Percentiles rank a stretch among this genome's conserved stretches.
phyloP scores from a whole-genome alignment of 2,329 filamentous ascomycete species.

The Pestalotiopsis sp. region DNA sequence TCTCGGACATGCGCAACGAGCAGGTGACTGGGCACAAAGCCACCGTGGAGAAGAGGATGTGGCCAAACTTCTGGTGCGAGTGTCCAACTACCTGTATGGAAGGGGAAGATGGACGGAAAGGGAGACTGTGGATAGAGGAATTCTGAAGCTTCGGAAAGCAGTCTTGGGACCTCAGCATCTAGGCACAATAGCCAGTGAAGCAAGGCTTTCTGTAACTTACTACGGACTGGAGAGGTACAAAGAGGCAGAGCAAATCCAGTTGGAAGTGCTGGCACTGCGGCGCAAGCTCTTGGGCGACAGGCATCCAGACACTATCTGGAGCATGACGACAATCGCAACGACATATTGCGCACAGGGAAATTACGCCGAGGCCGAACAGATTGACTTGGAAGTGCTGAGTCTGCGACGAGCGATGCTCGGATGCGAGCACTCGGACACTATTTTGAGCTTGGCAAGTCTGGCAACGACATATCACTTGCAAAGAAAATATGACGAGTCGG shows the following conservation, averaged over 20 bases:
- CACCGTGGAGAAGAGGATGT: constrained; percentile 18
- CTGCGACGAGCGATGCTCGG: not conserved
- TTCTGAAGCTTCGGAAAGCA: constrained; percentile 17
- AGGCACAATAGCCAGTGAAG: too few species aligned
- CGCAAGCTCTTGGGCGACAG: too few species aligned
- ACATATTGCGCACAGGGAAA: not conserved
- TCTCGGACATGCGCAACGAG: constrained; percentile 29
- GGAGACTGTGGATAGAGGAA: constrained; percentile 22
- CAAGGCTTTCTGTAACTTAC: too few species aligned
- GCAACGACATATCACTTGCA: not conserved
- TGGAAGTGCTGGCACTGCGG: too few species aligned
- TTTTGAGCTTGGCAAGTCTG: not conserved
- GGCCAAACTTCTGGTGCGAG: constrained; percentile 16
- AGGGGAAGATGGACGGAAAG: constrained; percentile 28
- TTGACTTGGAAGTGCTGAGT: not conserved
- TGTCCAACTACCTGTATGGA: constrained; percentile 24
- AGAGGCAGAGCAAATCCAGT: too few species aligned
- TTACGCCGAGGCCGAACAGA: not conserved
- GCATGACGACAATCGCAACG: not conserved
- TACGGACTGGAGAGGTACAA: too few species aligned
- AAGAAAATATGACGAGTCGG: not conserved
- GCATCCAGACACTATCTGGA: not conserved
- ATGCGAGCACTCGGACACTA: not conserved
- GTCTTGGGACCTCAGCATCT: constrained; percentile 9
- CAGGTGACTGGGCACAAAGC: constrained; percentile 25